Percentiles rank a stretch among this genome's conserved stretches.
These are phyloP conservation scores for Sporopachydermia quercuum DNA, from an alignment of 805 yeast genomes.

Conservation along the genomic window DNA sequence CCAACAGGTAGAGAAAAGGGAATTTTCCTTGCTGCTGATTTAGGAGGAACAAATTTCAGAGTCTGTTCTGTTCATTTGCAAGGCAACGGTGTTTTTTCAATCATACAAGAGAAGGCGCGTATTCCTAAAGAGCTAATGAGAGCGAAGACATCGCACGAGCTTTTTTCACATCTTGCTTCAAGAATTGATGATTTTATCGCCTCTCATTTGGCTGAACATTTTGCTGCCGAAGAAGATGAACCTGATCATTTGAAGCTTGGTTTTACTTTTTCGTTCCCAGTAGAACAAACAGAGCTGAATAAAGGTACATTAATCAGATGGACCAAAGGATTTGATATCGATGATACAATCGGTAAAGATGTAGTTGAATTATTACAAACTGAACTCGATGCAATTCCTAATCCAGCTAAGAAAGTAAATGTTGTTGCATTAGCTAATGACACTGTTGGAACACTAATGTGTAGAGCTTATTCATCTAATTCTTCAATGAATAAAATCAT, in stretches of 20 bases:
- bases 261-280: slow-evolving; percentile 90
- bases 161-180: slow-evolving; percentile 63
- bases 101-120: slow-evolving; percentile 62
- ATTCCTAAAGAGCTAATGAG: slow-evolving; percentile 68
- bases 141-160: slow-evolving; percentile 44
- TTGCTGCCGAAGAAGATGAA: slow-evolving; percentile 13
- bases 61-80: slow-evolving; percentile 71
- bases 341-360: slow-evolving; percentile 75
- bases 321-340: slow-evolving; percentile 90
- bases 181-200: slow-evolving; percentile 51
- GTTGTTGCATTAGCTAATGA: slow-evolving; percentile 90
- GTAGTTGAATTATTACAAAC: slow-evolving; percentile 60
- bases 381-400: slow-evolving; percentile 41
- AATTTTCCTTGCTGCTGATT: slow-evolving; percentile 73
- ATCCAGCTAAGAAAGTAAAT: slow-evolving; percentile 36
- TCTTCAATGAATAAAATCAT: slow-evolving; percentile 49
- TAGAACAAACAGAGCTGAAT: slow-evolving; percentile 66
- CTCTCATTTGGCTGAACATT: slow-evolving; percentile 43
- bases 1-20: slow-evolving; percentile 85
- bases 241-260: slow-evolving; percentile 50
- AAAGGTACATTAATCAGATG: slow-evolving; percentile 79
- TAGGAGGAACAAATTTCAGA: slow-evolving; percentile 94
- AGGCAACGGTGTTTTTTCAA: slow-evolving; percentile 51
- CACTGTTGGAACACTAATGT: slow-evolving; percentile 85
- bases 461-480: slow-evolving; percentile 67